Evolutionary conservation across 1,284 basidiomycete genomes (phyloP).

Genomic region (Cutaneotrichosporon sp.): DNA sequence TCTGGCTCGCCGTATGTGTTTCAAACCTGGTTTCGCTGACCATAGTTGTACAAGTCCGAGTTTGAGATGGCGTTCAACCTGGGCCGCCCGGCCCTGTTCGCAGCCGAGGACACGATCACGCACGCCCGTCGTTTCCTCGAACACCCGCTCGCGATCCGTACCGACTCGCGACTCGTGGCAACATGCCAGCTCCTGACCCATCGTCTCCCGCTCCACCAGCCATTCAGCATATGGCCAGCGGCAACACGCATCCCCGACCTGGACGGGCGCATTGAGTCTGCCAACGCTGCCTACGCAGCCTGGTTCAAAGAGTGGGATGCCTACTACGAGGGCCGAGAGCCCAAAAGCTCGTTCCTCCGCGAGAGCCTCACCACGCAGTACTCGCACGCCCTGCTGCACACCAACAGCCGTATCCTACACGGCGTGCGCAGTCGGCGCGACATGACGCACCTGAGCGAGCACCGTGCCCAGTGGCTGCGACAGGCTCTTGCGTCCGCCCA

Average conservation of each 20-base stretch:
- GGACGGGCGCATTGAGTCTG: conserved; percentile 42
- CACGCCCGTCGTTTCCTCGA: conserved; percentile 71
- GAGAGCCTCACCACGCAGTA: conserved; percentile 25
- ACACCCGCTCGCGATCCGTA: conserved; percentile 80
- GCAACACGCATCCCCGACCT: conserved; percentile 37
- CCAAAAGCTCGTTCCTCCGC: conserved; percentile 18
- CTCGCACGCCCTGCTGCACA: conserved; percentile 30
- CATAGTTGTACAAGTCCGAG: conserved; percentile 74
- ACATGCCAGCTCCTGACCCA: conserved; percentile 58
- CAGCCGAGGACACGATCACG: conserved; percentile 79
- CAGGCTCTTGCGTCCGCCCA: conserved; percentile 34
- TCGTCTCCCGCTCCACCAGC: conserved; percentile 42
- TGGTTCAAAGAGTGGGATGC: conserved; percentile 52
- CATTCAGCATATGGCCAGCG: conserved; percentile 37
- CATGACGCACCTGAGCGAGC: conserved; percentile 29
- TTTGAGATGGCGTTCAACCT: conserved; percentile 59
- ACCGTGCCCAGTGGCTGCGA: conserved; percentile 27
- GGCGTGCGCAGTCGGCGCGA: conserved; percentile 34
- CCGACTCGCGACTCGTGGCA: conserved; percentile 86
- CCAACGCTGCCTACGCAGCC: conserved; percentile 37
- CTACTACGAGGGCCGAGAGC: conserved; percentile 28
- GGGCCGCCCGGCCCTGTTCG: conserved; percentile 81
- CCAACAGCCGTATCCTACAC: conserved; percentile 39
- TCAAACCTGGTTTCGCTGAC: neutral
- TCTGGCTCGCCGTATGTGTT: conserved; percentile 68